These are phyloP conservation scores for Mallotus japonicus DNA, from an alignment of 441 rosid genomes.

Conservation along the genomic window DNA sequence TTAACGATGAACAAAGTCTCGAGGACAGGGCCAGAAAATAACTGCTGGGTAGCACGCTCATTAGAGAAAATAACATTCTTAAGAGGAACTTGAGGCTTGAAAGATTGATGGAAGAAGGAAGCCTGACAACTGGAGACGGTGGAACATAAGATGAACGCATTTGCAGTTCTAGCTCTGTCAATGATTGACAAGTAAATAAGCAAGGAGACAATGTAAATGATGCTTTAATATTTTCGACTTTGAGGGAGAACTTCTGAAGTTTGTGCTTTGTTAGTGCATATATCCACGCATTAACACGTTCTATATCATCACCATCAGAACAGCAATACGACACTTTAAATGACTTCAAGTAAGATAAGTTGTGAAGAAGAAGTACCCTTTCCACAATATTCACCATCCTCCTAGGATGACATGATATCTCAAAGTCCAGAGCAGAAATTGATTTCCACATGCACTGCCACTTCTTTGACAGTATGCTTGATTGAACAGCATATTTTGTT, in stretches of 20 bases:
- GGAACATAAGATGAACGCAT: too few relatives aligned
- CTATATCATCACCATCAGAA: background rate
- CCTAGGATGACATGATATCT: too few relatives aligned
- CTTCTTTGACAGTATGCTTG: background rate
- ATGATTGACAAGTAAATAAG: background rate
- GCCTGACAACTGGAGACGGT: background rate
- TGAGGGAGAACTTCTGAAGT: too few relatives aligned
- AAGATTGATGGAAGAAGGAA: background rate
- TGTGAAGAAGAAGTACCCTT: constrained; percentile 1
- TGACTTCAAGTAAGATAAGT: background rate
- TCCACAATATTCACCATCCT: constrained; percentile 1
- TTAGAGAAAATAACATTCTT: background rate
- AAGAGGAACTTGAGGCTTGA: background rate
- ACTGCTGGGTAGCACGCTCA: background rate
- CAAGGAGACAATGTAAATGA: background rate
- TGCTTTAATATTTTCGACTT: too few relatives aligned
- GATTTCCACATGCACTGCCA: background rate
- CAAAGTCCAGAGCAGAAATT: background rate
- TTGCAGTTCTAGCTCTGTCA: background rate
- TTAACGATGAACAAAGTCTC: background rate
- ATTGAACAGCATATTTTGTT: background rate
- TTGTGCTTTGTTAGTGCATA: background rate
- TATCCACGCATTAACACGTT: background rate
- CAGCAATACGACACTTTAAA: background rate
- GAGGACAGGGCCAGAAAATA: background rate